These are phyloP conservation scores for Botryosphaeria agaves DNA, from an alignment of 2,329 filamentous ascomycete species.

Conservation along the genomic window DNA sequence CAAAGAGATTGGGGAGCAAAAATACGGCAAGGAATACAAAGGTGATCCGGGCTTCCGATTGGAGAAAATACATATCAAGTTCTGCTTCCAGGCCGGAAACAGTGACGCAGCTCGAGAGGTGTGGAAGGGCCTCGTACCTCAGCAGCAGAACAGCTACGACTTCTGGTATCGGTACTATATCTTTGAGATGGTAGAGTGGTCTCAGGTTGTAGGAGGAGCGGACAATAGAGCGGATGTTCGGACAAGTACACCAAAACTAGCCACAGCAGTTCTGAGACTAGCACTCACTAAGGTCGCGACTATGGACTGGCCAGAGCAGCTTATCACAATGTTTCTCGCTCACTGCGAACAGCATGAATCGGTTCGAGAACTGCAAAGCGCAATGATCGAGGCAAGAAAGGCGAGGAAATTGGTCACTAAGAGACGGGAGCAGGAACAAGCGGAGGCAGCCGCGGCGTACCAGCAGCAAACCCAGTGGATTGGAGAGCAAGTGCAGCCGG, in stretches of 20 bases:
- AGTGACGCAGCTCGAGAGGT: conserved; percentile 58
- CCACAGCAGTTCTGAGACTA: conserved; percentile 59
- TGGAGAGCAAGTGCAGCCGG: no score
- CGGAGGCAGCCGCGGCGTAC: conserved; percentile 44
- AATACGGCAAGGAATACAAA: conserved; percentile 58
- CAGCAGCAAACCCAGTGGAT: conserved; percentile 12
- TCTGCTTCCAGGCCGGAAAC: conserved; percentile 67
- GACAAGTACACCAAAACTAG: conserved; percentile 49
- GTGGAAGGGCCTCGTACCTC: conserved; percentile 56
- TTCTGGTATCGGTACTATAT: conserved; percentile 89
- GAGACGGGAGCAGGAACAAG: conserved; percentile 48
- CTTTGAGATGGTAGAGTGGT: conserved; percentile 72
- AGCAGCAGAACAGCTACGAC: conserved; percentile 63
- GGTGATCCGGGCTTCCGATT: conserved; percentile 83
- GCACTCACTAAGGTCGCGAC: conserved; percentile 42
- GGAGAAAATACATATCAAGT: conserved; percentile 84
- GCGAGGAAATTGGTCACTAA: conserved; percentile 44
- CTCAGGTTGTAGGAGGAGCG: conserved; percentile 36
- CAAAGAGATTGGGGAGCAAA: conserved; percentile 56
- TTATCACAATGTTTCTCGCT: conserved; percentile 55
- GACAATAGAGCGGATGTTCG: conserved; percentile 28
- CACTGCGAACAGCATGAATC: conserved; percentile 87
- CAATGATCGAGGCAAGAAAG: conserved; percentile 56
- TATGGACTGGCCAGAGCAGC: conserved; percentile 60
- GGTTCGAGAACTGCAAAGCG: conserved; percentile 54